Evolutionary conservation across 208 protist genomes (phyloP).

Genomic region (Crithidia fasciculata): DNA sequence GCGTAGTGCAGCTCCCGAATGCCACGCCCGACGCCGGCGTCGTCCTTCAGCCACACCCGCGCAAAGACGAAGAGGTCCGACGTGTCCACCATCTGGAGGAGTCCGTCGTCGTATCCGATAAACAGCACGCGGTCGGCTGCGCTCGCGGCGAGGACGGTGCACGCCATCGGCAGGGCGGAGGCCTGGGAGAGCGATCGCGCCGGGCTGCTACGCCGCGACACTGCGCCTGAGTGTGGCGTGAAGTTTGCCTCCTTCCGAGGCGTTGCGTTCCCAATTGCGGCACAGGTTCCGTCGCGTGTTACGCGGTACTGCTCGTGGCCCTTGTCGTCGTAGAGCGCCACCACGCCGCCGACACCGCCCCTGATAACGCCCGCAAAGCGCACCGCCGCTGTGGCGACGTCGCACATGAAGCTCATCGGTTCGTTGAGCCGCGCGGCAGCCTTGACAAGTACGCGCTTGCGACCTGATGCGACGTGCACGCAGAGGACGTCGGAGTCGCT

Average conservation of each 20-base stretch:
- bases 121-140: constrained; percentile 24
- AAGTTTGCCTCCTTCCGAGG: constrained; percentile 1
- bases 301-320: constrained; percentile 26
- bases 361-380: constrained; percentile 17
- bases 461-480: constrained; percentile 8
- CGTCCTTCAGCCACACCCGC: constrained; percentile 41
- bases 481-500: constrained; percentile 20
- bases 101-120: constrained; percentile 68
- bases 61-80: constrained; percentile 63
- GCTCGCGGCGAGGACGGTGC: constrained; percentile 27
- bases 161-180: constrained; percentile 4
- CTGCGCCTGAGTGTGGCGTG: not conserved
- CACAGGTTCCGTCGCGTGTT: constrained; percentile 8
- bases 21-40: not conserved
- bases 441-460: constrained; percentile 24
- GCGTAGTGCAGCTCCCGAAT: constrained; percentile 23
- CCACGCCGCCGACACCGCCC: constrained; percentile 4
- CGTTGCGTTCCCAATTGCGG: not conserved
- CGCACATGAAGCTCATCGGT: constrained; percentile 8
- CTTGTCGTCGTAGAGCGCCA: constrained; percentile 25
- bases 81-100: constrained; percentile 84
- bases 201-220: not conserved
- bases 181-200: not conserved
- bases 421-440: constrained; percentile 3
- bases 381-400: constrained; percentile 21